phyloP scores from a whole-genome alignment of 2,329 filamentous ascomycete genomes.

The Ophiostoma ips region DNA sequence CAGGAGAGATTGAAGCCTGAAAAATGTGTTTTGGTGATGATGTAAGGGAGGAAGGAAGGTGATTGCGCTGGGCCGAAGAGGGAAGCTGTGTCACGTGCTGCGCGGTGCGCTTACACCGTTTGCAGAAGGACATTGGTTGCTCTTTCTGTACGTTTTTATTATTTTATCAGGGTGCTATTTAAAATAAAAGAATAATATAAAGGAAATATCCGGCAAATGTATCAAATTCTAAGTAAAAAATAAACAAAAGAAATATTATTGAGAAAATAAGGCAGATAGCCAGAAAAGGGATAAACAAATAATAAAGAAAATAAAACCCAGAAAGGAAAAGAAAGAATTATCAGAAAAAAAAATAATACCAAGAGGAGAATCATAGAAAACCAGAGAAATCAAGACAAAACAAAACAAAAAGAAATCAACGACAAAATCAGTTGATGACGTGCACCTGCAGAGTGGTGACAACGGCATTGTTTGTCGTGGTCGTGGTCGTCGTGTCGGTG shows the following conservation, averaged over 20 bases:
- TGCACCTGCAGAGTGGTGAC: constrained; percentile 1
- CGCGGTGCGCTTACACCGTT: neutral
- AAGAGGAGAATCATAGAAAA: neutral
- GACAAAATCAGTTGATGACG: neutral
- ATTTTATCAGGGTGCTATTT: too few relatives aligned
- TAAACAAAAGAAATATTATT: neutral
- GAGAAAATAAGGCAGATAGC: too few relatives aligned
- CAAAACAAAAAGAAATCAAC: neutral
- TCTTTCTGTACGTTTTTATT: too few relatives aligned
- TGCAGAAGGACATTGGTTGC: too few relatives aligned
- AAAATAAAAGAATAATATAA: neutral
- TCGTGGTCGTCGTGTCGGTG: constrained; percentile 1
- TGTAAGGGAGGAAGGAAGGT: neutral
- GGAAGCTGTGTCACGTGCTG: neutral
- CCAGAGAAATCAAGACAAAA: neutral
- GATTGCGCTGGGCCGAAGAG: neutral
- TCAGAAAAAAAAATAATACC: neutral
- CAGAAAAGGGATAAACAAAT: neutral
- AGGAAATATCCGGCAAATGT: too few relatives aligned
- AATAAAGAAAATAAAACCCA: neutral
- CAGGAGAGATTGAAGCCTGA: neutral
- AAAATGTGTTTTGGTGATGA: neutral
- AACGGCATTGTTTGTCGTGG: neutral
- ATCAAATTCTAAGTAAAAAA: too few relatives aligned
- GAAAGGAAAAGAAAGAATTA: neutral